Base-by-base conservation (phyloP, 192 early-diverging fungal species). In the Backusella sp. region DNA sequence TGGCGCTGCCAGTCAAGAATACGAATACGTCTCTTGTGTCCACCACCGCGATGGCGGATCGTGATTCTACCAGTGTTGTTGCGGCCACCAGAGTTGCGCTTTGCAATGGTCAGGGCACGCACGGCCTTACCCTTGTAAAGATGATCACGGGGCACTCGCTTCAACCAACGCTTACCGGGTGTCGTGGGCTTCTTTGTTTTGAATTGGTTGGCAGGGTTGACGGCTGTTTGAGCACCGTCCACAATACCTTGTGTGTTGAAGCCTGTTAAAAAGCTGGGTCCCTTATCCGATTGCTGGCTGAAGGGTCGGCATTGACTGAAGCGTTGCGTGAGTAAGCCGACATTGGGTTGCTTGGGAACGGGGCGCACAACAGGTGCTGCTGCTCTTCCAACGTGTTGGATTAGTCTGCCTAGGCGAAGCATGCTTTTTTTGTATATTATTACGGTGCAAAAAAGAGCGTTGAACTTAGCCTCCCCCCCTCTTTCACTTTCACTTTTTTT, bases 121-220 rank as follows among this genome's bases (percentile, higher is more conserved):
- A 96, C 81, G 21, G 94, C 91, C 46, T 90, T 89, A 66, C 96
- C 96, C 83, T 96, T 93, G 85, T 91, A 92, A 62, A 97, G 88
- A 78, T 97, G 91, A 75, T 95, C 93, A 73, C 92, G 91, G 49
- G 94, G 91, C 2, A 91, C 88, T 84, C 96, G 90, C 37, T 92
- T 91, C 7, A 95, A 86, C 89, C 96, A 92, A 67, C 94, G 89
- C 26, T 91, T 89, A 74, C 96, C 96, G 23, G 94, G 94, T 6
- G 96, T 91, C 6, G 95, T 88, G 0, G 94, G 90, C 82, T 94
- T 99, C 85, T 95, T 96, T 14, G 95, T 92, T 86, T 97, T 99
- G 90, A 97, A 97, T 76, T 92, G 91, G 21, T 70, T 77, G 15
- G 85, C 79, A 39, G 85, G 79, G 9, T 72, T 65, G 6, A 84